Percentiles rank a stretch among this genome's conserved stretches.
Evolutionary conservation across 1,284 basidiomycete species (phyloP).

Genomic region (Fomitiporia mediterranea): DNA sequence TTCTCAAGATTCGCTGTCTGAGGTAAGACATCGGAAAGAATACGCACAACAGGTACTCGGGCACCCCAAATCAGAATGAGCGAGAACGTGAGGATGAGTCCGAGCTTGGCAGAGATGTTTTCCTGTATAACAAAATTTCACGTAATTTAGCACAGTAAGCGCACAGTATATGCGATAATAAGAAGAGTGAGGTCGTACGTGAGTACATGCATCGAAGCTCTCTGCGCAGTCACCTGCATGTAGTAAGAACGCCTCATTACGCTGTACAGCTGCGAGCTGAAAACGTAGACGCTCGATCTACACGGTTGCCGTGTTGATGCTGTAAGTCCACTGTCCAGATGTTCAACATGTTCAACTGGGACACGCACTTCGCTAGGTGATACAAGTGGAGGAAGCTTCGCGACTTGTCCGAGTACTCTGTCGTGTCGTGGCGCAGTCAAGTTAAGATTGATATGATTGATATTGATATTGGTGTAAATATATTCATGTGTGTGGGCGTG

Average conservation of each 20-base stretch:
- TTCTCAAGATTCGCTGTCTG: too few relatives aligned
- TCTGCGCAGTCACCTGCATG: slow-evolving; percentile 98
- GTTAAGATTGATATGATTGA: neutral
- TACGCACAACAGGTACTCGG: slow-evolving; percentile 77
- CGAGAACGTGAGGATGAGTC: slow-evolving; percentile 92
- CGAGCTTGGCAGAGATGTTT: slow-evolving; percentile 92
- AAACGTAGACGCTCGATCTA: slow-evolving; percentile 85
- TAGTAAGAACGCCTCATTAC: slow-evolving; percentile 88
- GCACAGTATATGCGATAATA: neutral
- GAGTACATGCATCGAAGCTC: slow-evolving; percentile 87
- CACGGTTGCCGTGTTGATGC: neutral
- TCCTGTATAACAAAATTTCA: slow-evolving; percentile 45
- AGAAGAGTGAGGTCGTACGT: slow-evolving; percentile 43
- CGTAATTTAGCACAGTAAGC: neutral
- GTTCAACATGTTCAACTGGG: too few relatives aligned
- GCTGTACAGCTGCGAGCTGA: slow-evolving; percentile 77
- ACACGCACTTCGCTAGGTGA: slow-evolving; percentile 77
- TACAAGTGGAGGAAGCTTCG: slow-evolving; percentile 79
- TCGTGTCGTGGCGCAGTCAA: neutral
- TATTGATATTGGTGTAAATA: too few relatives aligned
- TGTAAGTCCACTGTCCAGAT: too few relatives aligned
- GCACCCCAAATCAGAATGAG: slow-evolving; percentile 93
- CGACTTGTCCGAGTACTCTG: slow-evolving; percentile 76
- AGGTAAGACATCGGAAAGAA: too few relatives aligned
- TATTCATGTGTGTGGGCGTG: too few relatives aligned